These are phyloP conservation scores for Fusarium sp. DNA, from an alignment of 2,329 filamentous ascomycete genomes.

Conservation along the genomic window DNA sequence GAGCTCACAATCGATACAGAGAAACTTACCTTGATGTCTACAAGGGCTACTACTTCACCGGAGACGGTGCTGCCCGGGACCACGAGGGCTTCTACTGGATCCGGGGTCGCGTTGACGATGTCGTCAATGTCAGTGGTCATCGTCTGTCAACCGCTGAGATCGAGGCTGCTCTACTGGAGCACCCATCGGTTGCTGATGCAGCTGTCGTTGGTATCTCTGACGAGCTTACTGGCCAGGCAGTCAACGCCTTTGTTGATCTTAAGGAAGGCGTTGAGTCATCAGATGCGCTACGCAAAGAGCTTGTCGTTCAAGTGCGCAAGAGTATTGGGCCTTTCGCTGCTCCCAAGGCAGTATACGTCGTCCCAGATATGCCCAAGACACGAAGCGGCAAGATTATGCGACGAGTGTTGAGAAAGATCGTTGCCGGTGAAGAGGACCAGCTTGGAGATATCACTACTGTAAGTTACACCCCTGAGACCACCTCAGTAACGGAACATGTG, in stretches of 20 bases:
- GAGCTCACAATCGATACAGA: slow-evolving; percentile 98
- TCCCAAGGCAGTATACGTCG: slow-evolving; percentile 91
- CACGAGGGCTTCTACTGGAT: slow-evolving; percentile 99
- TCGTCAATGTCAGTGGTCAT: slow-evolving; percentile 97
- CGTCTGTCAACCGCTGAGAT: slow-evolving; percentile 97
- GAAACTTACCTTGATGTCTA: slow-evolving; percentile 98
- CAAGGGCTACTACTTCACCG: slow-evolving; percentile 97
- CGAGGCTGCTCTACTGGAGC: slow-evolving; percentile 95
- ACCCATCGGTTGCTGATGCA: slow-evolving; percentile 89
- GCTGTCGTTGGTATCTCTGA: slow-evolving; percentile 94
- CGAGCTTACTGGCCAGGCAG: slow-evolving; percentile 95
- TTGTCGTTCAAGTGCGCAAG: slow-evolving; percentile 94
- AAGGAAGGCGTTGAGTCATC: slow-evolving; percentile 84
- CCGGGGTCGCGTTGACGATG: slow-evolving; percentile 96
- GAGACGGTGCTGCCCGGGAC: slow-evolving; percentile 94
- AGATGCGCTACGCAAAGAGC: slow-evolving; percentile 90
- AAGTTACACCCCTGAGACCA: slow-evolving; percentile 56
- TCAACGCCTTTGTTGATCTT: slow-evolving; percentile 95
- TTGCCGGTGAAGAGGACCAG: slow-evolving; percentile 97
- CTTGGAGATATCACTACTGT: slow-evolving; percentile 93
- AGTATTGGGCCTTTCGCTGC: slow-evolving; percentile 98
- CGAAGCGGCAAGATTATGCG: slow-evolving; percentile 99
- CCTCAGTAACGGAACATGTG: neutral
- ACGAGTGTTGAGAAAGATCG: slow-evolving; percentile 94
- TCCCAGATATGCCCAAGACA: slow-evolving; percentile 96